A percentile compares a stretch with the other conserved stretches of the same genome.
Conservation (phyloP, 2,329 filamentous ascomycete genomes). For the Aspergillus viridinutans region DNA sequence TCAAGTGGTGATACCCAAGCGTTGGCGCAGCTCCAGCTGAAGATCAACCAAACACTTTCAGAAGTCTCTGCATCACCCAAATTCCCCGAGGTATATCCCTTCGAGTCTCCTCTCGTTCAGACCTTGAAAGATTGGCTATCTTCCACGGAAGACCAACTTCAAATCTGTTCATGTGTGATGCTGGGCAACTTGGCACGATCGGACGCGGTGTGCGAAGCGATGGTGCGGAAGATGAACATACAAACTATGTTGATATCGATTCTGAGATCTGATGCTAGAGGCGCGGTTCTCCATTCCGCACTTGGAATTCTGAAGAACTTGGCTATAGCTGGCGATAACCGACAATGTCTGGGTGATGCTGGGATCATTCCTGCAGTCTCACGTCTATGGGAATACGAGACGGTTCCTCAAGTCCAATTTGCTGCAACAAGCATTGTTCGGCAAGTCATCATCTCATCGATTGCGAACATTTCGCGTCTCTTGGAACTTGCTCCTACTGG, state of each 20-base stretch:
- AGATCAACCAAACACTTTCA: conserved; percentile 38
- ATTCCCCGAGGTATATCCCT: conserved; percentile 37
- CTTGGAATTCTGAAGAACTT: conserved; percentile 48
- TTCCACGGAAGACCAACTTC: conserved; percentile 39
- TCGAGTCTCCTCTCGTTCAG: conserved; percentile 33
- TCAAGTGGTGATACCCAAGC: conserved; percentile 32
- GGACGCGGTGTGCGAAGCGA: conserved; percentile 38
- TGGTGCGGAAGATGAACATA: conserved; percentile 38
- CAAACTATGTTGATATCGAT: conserved; percentile 40
- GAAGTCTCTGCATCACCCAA: conserved; percentile 37
- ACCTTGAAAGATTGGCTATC: conserved; percentile 39
- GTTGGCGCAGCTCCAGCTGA: conserved; percentile 33
- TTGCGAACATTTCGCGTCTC: conserved; percentile 35
- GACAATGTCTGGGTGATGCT: conserved; percentile 33
- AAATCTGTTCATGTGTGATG: conserved; percentile 45
- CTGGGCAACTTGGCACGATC: conserved; percentile 46
- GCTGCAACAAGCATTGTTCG: conserved; percentile 40
- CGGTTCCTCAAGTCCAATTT: conserved; percentile 43
- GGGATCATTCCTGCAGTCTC: conserved; percentile 38
- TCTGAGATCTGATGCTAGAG: conserved; percentile 35
- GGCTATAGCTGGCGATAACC: conserved; percentile 42
- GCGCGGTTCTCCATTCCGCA: conserved; percentile 41
- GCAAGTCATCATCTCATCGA: conserved; percentile 35
- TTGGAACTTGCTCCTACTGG: conserved; percentile 29
- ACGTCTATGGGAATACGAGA: conserved; percentile 38